Base-by-base conservation (phyloP, 768 basidiomycete genomes). In the Leccinum subtestaceum region DNA sequence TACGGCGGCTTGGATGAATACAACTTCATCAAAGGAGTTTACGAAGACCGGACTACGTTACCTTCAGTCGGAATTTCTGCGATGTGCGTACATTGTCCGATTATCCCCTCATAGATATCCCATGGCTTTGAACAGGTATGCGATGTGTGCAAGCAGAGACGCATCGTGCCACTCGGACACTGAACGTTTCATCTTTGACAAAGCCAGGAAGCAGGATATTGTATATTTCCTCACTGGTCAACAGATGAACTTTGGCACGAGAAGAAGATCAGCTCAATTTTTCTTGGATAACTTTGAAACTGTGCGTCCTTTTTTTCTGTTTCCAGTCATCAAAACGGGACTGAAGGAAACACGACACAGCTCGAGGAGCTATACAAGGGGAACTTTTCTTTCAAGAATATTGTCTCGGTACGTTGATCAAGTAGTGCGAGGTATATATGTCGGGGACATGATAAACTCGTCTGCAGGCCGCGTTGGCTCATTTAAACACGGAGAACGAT, bases 1-100 rank as follows among this genome's bases (percentile, higher is more conserved):
- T 75, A 90, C 66, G 93, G 91, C 43, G 91, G 93, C 21, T 74
- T 74, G 34, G 76, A 75, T 25, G 94, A 95, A 68, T 96, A 87
- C 66, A 84, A 91, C 34, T 85, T 86, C 38, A 78, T 89, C 45
- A 79, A 86, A 65, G 77, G 78, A 60, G 80, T 95, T 34, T 86
- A 87, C 68, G 82, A 85, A 65, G 85, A 88, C 57, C 84, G 89
- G 13, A 81, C 82, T 61, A 91, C 90, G 21, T 89, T 95, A 0
- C 84, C 86, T 6, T 80, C 87, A 36, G 84, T 85, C 65, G 58
- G 67, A 17, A 82, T 84, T 25, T 79, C 87, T 43, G 88, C 89
- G 15, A 86, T 91, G 86, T 87, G 69, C 67, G 83, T 72, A 13
- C 29, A 4, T 36, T 51, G 34, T 34, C 3, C 49, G 8, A 13